phyloP scores from a whole-genome alignment of 768 basidiomycete species.

The Hortiboletus flavorubellus region DNA sequence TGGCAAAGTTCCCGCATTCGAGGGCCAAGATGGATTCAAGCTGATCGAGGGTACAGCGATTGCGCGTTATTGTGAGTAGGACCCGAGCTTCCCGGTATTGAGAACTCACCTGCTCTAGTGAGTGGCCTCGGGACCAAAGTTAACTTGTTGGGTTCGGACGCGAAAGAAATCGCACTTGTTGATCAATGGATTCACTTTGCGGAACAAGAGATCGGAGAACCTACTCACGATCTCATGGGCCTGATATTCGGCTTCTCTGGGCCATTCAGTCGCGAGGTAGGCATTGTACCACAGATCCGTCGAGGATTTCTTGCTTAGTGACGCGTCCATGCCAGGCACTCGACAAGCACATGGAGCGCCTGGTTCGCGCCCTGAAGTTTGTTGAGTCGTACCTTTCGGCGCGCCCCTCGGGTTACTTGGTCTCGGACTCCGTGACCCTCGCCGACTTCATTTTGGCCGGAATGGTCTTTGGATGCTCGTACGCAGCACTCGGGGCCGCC shows the following conservation, averaged over 20 bases:
- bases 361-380: slow-evolving; percentile 4
- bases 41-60: slow-evolving; percentile 16
- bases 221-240: not conserved
- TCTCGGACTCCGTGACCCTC: slow-evolving; percentile 13
- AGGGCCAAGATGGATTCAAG: slow-evolving; percentile 15
- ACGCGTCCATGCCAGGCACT: not conserved
- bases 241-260: not conserved
- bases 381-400: slow-evolving; percentile 15
- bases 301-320: no score
- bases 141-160: slow-evolving; percentile 11
- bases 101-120: slow-evolving; percentile 3
- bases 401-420: slow-evolving; percentile 14
- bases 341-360: not conserved
- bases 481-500: not conserved
- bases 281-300: not conserved
- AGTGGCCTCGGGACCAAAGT: slow-evolving; percentile 8
- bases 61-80: slow-evolving; percentile 17
- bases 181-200: slow-evolving; percentile 24
- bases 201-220: slow-evolving; percentile 12
- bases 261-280: slow-evolving; percentile 12
- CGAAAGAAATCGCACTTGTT: slow-evolving; percentile 7
- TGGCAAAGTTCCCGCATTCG: slow-evolving; percentile 21
- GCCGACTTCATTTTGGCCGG: slow-evolving; percentile 17
- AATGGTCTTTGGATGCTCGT: not conserved
- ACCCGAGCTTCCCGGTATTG: not conserved